Percentiles rank a stretch among this genome's conserved stretches.
phyloP scores from a whole-genome alignment of 1,284 basidiomycete species.

The Sutorius eximius region DNA sequence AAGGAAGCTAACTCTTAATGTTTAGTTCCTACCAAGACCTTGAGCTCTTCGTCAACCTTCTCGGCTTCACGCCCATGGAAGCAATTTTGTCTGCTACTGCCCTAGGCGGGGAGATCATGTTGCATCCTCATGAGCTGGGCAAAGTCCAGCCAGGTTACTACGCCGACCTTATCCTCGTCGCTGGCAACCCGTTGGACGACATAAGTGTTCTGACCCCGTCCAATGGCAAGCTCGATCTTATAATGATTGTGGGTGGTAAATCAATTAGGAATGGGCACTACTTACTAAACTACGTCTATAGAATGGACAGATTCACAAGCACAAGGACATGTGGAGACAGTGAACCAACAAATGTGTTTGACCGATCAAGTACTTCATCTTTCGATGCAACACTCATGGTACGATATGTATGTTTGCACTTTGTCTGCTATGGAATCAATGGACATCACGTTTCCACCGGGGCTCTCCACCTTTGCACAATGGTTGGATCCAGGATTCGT shows the following conservation, averaged over 20 bases:
- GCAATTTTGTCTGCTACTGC: slow-evolving; percentile 38
- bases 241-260: slow-evolving; percentile 28
- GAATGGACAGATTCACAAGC: slow-evolving; percentile 32
- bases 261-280: neutral
- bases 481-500: neutral
- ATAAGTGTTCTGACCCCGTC: slow-evolving; percentile 32
- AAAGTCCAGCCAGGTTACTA: slow-evolving; percentile 39
- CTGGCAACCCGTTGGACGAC: slow-evolving; percentile 37
- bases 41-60: slow-evolving; percentile 38
- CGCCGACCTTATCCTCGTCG: slow-evolving; percentile 35
- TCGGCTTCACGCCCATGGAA: slow-evolving; percentile 38
- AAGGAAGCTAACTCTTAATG: slow-evolving; percentile 2
- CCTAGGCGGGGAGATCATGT: slow-evolving; percentile 38
- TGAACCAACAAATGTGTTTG: neutral
- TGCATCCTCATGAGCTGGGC: slow-evolving; percentile 35
- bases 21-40: slow-evolving; percentile 36
- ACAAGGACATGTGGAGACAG: neutral
- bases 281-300: slow-evolving; percentile 15
- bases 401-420: neutral
- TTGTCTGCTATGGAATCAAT: neutral
- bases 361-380: neutral
- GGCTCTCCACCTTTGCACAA: neutral
- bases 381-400: neutral
- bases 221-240: slow-evolving; percentile 31
- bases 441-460: neutral